Evolutionary conservation across 371 early-diverging fungal species (phyloP).

Genomic region (Rhizomucor pusillus): DNA sequence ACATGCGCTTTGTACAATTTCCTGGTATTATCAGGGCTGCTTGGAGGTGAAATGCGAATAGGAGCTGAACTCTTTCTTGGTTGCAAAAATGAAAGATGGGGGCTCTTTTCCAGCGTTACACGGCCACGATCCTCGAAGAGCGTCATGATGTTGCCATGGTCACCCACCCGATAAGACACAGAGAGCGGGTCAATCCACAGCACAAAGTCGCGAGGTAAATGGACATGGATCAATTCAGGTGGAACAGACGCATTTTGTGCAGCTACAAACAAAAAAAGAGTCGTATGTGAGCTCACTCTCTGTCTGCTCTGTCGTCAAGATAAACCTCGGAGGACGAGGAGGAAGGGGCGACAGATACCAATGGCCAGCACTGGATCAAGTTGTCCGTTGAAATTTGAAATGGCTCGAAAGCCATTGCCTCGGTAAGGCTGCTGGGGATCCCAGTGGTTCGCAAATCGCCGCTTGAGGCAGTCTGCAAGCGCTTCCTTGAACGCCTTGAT

Average conservation of each 20-base stretch:
- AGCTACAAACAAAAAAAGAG: conserved; percentile 3
- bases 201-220: conserved; percentile 70
- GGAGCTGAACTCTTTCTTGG: conserved; percentile 35
- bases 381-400: conserved; percentile 64
- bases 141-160: conserved; percentile 65
- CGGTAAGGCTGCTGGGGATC: conserved; percentile 56
- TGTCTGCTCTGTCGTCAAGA: conserved; percentile 2
- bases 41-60: conserved; percentile 54
- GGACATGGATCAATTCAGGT: conserved; percentile 35
- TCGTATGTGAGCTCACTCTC: background rate
- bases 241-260: conserved; percentile 2
- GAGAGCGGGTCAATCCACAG: conserved; percentile 77
- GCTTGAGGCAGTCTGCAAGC: conserved; percentile 31
- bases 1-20: conserved; percentile 13
- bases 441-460: conserved; percentile 65
- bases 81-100: conserved; percentile 19
- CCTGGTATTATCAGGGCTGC: conserved; percentile 43
- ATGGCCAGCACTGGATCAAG: conserved; percentile 57
- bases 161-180: conserved; percentile 75
- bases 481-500: conserved; percentile 35
- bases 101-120: conserved; percentile 29
- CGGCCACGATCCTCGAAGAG: conserved; percentile 64
- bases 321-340: background rate
- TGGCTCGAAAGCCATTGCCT: conserved; percentile 76
- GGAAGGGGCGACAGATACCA: conserved; percentile 22